phyloP scores from a whole-genome alignment of 148 eudicot genomes.

The Rhododendron williamsianum region DNA sequence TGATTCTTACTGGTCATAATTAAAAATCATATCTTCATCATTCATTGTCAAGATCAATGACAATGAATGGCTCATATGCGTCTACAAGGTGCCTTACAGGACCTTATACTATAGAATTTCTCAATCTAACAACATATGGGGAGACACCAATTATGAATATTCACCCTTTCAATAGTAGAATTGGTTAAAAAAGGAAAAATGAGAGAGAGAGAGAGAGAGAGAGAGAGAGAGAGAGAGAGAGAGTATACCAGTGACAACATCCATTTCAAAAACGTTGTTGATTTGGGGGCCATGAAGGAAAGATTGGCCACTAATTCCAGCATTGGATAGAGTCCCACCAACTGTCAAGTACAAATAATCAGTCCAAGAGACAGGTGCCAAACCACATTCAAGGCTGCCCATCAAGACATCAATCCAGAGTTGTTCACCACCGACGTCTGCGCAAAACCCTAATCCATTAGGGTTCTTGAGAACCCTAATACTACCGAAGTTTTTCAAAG shows the following conservation, averaged over 20 bases:
- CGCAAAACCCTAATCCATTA: slow-evolving; percentile 36
- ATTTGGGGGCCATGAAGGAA: slow-evolving; percentile 82
- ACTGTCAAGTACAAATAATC: slow-evolving; percentile 79
- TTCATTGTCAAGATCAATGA: too few relatives aligned
- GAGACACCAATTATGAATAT: background rate
- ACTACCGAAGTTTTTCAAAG: slow-evolving; percentile 16
- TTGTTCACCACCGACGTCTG: slow-evolving; percentile 70
- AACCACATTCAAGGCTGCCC: slow-evolving; percentile 45
- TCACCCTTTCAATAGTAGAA: background rate
- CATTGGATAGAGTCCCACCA: slow-evolving; percentile 92
- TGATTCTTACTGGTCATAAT: too few relatives aligned
- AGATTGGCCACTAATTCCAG: slow-evolving; percentile 85
- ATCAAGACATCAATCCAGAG: slow-evolving; percentile 76
- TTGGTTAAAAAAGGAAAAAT: background rate
- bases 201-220: background rate
- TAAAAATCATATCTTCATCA: too few relatives aligned
- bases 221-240: background rate
- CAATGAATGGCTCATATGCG: too few relatives aligned
- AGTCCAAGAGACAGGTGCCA: slow-evolving; percentile 88
- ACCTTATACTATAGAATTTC: too few relatives aligned
- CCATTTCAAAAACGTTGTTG: slow-evolving; percentile 64
- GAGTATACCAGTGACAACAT: slow-evolving; percentile 70
- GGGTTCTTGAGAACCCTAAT: slow-evolving; percentile 47
- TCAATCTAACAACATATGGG: background rate
- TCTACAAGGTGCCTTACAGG: too few relatives aligned